Conservation (phyloP, 192 early-diverging fungal species). For the Entomortierella chlamydospora region DNA sequence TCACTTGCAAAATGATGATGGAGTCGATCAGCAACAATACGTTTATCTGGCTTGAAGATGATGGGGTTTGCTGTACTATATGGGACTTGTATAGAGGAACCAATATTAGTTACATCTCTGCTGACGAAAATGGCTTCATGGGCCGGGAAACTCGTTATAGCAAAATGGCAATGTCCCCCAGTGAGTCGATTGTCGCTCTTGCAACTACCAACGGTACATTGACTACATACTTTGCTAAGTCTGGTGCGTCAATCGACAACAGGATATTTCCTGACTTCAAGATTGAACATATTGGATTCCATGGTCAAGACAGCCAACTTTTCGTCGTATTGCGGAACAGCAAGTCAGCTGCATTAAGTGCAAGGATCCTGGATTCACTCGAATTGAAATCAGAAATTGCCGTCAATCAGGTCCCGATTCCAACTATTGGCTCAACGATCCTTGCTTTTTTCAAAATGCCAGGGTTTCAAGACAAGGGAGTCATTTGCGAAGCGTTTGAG, state of each 20-base stretch:
- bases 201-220: slow-evolving; percentile 38
- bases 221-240: slow-evolving; percentile 37
- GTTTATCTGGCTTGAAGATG: slow-evolving; percentile 49
- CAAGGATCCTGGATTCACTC: slow-evolving; percentile 33
- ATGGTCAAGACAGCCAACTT: slow-evolving; percentile 27
- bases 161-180: slow-evolving; percentile 46
- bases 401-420: slow-evolving; percentile 25
- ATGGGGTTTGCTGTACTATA: slow-evolving; percentile 29
- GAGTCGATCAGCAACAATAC: slow-evolving; percentile 29
- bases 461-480: slow-evolving; percentile 15
- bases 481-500: slow-evolving; percentile 19
- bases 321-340: slow-evolving; percentile 29
- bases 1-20: slow-evolving; percentile 55
- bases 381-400: slow-evolving; percentile 26
- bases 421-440: slow-evolving; percentile 19
- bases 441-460: slow-evolving; percentile 19
- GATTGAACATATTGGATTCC: slow-evolving; percentile 39
- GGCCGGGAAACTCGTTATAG: slow-evolving; percentile 28
- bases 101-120: slow-evolving; percentile 42
- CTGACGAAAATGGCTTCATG: slow-evolving; percentile 22
- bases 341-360: slow-evolving; percentile 3
- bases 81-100: slow-evolving; percentile 38
- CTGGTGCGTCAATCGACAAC: slow-evolving; percentile 29
- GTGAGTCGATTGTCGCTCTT: slow-evolving; percentile 46
- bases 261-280: slow-evolving; percentile 38